Evolutionary conservation across 192 early-diverging fungal genomes (phyloP).

Genomic region (Coemansia sp.): DNA sequence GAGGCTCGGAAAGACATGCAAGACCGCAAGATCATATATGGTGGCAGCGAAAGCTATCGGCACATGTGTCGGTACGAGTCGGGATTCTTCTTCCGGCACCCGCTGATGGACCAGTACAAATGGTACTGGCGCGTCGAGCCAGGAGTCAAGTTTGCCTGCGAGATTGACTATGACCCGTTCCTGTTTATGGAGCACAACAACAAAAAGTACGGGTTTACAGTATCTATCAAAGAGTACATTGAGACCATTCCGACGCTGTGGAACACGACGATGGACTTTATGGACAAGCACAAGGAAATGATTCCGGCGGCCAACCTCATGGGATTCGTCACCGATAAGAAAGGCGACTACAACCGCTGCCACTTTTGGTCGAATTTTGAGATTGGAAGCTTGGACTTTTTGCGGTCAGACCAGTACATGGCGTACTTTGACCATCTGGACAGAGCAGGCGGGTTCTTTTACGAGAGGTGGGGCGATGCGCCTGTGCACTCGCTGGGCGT

Average conservation of each 20-base stretch:
- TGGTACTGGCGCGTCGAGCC: constrained; percentile 90
- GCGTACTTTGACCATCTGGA: constrained; percentile 11
- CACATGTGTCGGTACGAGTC: constrained; percentile 74
- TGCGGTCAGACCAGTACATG: constrained; percentile 16
- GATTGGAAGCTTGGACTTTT: constrained; percentile 65
- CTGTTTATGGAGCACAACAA: constrained; percentile 69
- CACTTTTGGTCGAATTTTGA: constrained; percentile 82
- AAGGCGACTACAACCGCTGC: constrained; percentile 60
- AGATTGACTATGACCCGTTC: constrained; percentile 83
- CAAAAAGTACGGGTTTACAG: constrained; percentile 74
- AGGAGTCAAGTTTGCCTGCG: constrained; percentile 73
- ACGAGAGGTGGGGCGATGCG: constrained; percentile 11
- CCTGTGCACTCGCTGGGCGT: constrained; percentile 66
- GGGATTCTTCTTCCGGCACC: constrained; percentile 77
- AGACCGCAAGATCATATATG: constrained; percentile 60
- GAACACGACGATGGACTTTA: constrained; percentile 62
- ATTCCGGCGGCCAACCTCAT: constrained; percentile 59
- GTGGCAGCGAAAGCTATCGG: constrained; percentile 61
- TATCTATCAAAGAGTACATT: constrained; percentile 64
- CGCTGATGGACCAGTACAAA: constrained; percentile 65
- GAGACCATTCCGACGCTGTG: constrained; percentile 74
- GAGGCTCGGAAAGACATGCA: constrained; percentile 58
- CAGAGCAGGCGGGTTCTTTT: constrained; percentile 8
- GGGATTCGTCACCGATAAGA: constrained; percentile 60
- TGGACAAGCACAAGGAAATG: constrained; percentile 55